A percentile compares a stretch with the other conserved stretches of the same genome.
Evolutionary conservation across 164 flowering plant species (phyloP).

Genomic region (Kalanchoe fedtschenkoi): DNA sequence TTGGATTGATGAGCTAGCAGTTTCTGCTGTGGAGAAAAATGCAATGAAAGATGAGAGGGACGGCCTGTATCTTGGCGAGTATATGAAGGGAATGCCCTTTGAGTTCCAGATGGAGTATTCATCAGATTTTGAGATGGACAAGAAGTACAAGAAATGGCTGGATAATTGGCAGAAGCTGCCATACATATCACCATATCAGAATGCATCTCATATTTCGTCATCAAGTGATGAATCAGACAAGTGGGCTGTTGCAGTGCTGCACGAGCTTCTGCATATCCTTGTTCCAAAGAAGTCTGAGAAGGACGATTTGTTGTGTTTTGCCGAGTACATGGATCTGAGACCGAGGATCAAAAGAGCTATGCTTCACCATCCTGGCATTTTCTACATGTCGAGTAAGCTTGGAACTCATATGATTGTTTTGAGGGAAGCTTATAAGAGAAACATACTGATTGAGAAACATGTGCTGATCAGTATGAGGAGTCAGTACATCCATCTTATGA

Average conservation of each 20-base stretch:
- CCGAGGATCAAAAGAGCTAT: slow-evolving; percentile 69
- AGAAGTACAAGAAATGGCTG: slow-evolving; percentile 58
- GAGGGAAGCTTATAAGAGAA: slow-evolving; percentile 75
- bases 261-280: slow-evolving; percentile 63
- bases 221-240: slow-evolving; percentile 73
- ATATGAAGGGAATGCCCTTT: slow-evolving; percentile 34
- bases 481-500: slow-evolving; percentile 67
- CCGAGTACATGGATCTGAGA: slow-evolving; percentile 63
- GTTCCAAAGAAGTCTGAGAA: slow-evolving; percentile 71
- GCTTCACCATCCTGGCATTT: slow-evolving; percentile 68
- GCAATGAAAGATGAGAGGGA: slow-evolving; percentile 15
- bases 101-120: slow-evolving; percentile 56
- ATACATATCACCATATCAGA: slow-evolving; percentile 82
- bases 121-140: slow-evolving; percentile 64
- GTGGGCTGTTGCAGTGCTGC: slow-evolving; percentile 71
- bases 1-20: slow-evolving; percentile 58
- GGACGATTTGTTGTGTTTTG: slow-evolving; percentile 46
- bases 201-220: slow-evolving; percentile 49
- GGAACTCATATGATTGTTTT: slow-evolving; percentile 69
- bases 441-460: slow-evolving; percentile 56
- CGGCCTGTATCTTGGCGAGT: slow-evolving; percentile 5
- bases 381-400: slow-evolving; percentile 69
- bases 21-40: slow-evolving; percentile 47
- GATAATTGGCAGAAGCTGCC: slow-evolving; percentile 87
- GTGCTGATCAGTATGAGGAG: slow-evolving; percentile 60